phyloP scores from a whole-genome alignment of 305 asterid genomes.

The Ilex paraguariensis region DNA sequence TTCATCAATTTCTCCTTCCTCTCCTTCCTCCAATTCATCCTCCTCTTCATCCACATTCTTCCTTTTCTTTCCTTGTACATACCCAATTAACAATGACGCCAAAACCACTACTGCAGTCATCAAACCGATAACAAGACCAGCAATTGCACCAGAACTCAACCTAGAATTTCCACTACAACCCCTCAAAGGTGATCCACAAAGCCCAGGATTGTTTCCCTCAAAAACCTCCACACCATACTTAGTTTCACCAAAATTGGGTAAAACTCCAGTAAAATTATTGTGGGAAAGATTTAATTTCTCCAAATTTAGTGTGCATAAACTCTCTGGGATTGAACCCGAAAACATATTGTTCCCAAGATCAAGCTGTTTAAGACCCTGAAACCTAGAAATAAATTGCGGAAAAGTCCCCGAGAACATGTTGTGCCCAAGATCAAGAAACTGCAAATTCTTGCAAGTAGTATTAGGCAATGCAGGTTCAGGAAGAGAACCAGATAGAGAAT shows the following conservation, averaged over 20 bases:
- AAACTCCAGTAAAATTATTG: constrained; percentile 80
- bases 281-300: constrained; percentile 86
- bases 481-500: constrained; percentile 64
- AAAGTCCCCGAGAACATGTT: constrained; percentile 63
- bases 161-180: constrained; percentile 59
- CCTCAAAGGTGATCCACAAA: constrained; percentile 76
- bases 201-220: constrained; percentile 75
- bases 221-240: constrained; percentile 74
- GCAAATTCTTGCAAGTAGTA: constrained; percentile 54
- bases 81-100: constrained; percentile 82
- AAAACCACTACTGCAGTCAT: constrained; percentile 82
- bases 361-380: constrained; percentile 57
- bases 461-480: constrained; percentile 86
- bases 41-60: constrained; percentile 59
- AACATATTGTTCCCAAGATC: constrained; percentile 65
- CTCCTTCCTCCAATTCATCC: constrained; percentile 59
- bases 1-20: constrained; percentile 44
- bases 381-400: constrained; percentile 61
- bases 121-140: constrained; percentile 87
- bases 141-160: constrained; percentile 82
- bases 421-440: constrained; percentile 80
- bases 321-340: constrained; percentile 60
- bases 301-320: constrained; percentile 40
- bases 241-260: constrained; percentile 67
- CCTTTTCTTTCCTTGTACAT: constrained; percentile 76